These are phyloP conservation scores for Ophiostoma himal-ulmi DNA, from an alignment of 2,329 filamentous ascomycete species.

Conservation along the genomic window DNA sequence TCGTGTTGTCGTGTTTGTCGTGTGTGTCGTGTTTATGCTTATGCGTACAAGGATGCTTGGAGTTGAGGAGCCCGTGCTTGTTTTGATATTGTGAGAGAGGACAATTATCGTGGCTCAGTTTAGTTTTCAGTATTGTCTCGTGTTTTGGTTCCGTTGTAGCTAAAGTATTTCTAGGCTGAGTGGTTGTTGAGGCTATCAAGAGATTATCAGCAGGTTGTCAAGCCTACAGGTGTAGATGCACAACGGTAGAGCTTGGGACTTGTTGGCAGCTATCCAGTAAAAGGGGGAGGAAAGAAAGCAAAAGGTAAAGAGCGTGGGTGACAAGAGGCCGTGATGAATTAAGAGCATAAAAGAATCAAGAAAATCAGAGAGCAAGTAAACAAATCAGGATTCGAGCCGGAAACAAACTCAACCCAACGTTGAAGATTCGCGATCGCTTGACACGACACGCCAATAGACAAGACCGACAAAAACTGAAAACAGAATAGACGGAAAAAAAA, in stretches of 20 bases:
- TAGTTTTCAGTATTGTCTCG: background rate
- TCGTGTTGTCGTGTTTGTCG: background rate
- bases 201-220: background rate
- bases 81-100: background rate
- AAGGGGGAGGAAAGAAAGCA: background rate
- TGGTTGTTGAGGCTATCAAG: background rate
- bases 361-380: background rate
- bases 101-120: background rate
- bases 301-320: background rate
- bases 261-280: background rate
- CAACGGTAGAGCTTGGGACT: background rate
- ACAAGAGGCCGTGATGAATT: background rate
- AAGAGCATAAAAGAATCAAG: background rate
- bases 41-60: background rate
- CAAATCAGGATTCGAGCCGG: background rate
- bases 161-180: background rate
- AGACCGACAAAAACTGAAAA: background rate
- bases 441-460: constrained; percentile 8
- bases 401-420: background rate
- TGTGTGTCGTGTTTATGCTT: background rate
- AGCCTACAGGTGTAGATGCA: background rate
- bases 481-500: background rate
- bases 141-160: background rate
- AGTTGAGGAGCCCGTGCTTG: background rate
- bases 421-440: constrained; percentile 9